phyloP scores from a whole-genome alignment of 2,329 filamentous ascomycete species.

The Cercospora berteroae region DNA sequence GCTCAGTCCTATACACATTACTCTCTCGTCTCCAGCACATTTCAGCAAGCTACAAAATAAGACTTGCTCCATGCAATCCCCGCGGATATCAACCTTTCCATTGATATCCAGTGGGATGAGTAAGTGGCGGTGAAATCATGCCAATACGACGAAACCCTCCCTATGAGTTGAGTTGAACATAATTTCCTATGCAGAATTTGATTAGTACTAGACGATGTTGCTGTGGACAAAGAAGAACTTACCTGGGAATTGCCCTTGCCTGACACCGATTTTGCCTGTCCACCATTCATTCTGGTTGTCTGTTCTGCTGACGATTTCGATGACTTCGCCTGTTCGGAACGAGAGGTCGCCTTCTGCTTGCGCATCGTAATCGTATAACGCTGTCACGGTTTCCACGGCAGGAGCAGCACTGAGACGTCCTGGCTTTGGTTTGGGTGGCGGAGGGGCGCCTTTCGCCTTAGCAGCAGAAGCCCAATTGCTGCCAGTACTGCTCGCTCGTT shows the following conservation, averaged over 20 bases:
- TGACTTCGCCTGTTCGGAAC: slow-evolving; percentile 82
- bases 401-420: slow-evolving; percentile 64
- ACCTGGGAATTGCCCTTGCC: slow-evolving; percentile 94
- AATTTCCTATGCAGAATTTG: slow-evolving; percentile 42
- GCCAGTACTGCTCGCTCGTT: slow-evolving; percentile 36
- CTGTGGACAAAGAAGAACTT: no score
- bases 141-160: background rate
- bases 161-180: slow-evolving; percentile 46
- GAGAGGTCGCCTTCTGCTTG: slow-evolving; percentile 92
- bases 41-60: background rate
- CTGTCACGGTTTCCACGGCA: slow-evolving; percentile 74
- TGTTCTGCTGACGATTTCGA: slow-evolving; percentile 77
- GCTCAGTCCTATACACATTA: background rate
- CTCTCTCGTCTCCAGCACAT: background rate
- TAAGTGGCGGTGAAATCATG: background rate
- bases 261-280: slow-evolving; percentile 76
- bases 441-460: slow-evolving; percentile 50
- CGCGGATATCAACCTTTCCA: background rate
- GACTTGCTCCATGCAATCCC: background rate
- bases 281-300: slow-evolving; percentile 95
- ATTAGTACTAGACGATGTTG: no score
- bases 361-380: slow-evolving; percentile 93
- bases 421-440: slow-evolving; percentile 62
- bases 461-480: slow-evolving; percentile 45
- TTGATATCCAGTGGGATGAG: background rate